Evolutionary conservation across 208 protist species (phyloP), one percentile per base, ranked within the genome.

Genomic region (Crithidia mellificae): DNA sequence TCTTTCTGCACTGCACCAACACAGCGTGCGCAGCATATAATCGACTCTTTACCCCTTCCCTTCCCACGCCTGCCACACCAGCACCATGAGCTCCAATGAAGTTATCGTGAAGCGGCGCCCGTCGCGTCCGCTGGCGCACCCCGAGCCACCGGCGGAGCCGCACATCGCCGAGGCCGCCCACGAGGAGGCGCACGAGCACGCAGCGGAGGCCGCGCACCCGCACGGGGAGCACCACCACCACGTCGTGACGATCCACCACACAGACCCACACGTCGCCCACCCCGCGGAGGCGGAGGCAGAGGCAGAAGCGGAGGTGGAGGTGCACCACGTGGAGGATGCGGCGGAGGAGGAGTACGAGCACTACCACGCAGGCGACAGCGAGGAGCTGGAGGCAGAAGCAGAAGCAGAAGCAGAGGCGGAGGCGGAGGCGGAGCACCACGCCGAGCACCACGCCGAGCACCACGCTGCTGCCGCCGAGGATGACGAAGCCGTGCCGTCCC

Each of bases 21-120:
- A 12, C 34, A 38, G 11, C 34, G 34, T 11, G 34, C 11, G 11
- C 5, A 11, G 5, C 5, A 12, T 38, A 5, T 38, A 38, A 38
- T 38, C 5, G 34, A 38, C 34, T 12, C 34, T 38, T 38, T 38
- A n/a, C 34, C 34, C 34, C 7, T 38, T 38, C 34, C 11, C 11
- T 38, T n/a, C 32, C 8, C 6, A 12, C 17, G 5, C 36, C 25
- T 17, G 12, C 14, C 9, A 51, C 6, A n/a, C n/a, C 15, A 41
- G 27, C 2, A 27, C 20, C 20, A 77, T 65, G 63, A 65, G 49
- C 47, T 53, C 36, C 2, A 25, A 17, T 14, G 63, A 51, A 0
- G 39, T 51, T 8, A 70, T 70, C 38, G 34, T 62, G 25, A 52
- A 69, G 63, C 55, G 46, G 22, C 22, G 50, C 8, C 49, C 63